Conservation (phyloP, 345 rosid genomes). For the Rhizophora apiculata region DNA sequence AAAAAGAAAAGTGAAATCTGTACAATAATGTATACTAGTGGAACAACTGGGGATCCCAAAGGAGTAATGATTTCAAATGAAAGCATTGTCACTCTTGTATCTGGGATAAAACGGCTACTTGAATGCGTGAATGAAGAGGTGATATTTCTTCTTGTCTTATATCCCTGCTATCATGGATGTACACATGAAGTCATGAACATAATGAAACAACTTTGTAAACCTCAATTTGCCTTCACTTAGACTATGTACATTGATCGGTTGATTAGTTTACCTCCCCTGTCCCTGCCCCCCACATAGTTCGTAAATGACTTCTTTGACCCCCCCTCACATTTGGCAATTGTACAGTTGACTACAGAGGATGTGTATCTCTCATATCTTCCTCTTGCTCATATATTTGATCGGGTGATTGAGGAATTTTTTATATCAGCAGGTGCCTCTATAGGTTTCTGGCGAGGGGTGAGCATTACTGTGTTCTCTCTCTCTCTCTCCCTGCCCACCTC, state of each 20-base stretch:
- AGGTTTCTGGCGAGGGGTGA: conserved; percentile 98
- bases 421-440: conserved; percentile 75
- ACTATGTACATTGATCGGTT: neutral
- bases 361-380: conserved; percentile 93
- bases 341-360: conserved; percentile 66
- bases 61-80: conserved; percentile 95
- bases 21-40: conserved; percentile 98
- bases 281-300: neutral
- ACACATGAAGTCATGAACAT: neutral
- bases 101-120: conserved; percentile 63
- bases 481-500: neutral
- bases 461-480: conserved; percentile 12
- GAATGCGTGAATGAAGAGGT: conserved; percentile 69
- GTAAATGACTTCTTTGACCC: neutral
- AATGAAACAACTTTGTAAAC: neutral
- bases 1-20: conserved; percentile 75
- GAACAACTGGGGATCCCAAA: conserved; percentile 99
- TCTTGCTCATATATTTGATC: conserved; percentile 93
- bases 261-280: neutral
- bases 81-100: conserved; percentile 68
- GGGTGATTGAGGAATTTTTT: conserved; percentile 80
- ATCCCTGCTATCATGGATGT: neutral
- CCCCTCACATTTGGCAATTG: conserved; percentile 20
- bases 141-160: conserved; percentile 12
- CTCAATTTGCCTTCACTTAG: neutral